Base-by-base conservation (phyloP, 2,329 filamentous ascomycete genomes). In the Hymenoscyphus occultus region DNA sequence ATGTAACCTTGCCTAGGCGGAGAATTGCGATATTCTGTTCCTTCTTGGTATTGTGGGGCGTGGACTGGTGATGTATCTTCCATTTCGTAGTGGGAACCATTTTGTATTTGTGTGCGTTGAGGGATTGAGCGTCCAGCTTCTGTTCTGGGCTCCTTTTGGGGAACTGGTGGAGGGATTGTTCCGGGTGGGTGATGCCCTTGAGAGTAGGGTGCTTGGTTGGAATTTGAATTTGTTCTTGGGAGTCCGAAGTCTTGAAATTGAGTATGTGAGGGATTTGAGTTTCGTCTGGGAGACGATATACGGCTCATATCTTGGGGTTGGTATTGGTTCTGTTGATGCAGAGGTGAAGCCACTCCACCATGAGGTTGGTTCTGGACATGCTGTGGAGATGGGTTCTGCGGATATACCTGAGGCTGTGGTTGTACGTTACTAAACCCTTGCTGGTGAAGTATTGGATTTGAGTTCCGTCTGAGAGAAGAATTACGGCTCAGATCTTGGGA, bases 121-220 rank as follows among this genome's bases (percentile, higher is more conserved):
- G 68, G 69, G n/a, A 71, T 70, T 5, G 22, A 59, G 39, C 13
- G 64, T 56, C 13, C 69, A 61, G 7, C 67, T 63, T 54, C 54
- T 57, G 12, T 64, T 69, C 39, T 56, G 35, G 35, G 62, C 14
- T 65, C 57, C 40, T 39, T 60, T 16, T 39, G 60, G 19, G 57
- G 64, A 22, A 61, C 51, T 56, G 59, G 48, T 58, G 63, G 51
- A 32, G 59, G 56, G 12, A 14, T 13, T 56, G 58, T 40, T 32
- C 54, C 28, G 10, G 51, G 39, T 7, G 39, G 39, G 39, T 48
- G 14, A 10, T 51, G 16, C 2, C 16, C 14, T 32, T 51, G 28
- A 14, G 39, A 13, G n/a, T 40, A 40, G 10, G 13, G 19, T 19
- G 58, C 6, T 45, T 39, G 32, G 32, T 59, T 35, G 35, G 35